Evolutionary conservation across 371 early-diverging fungal species (phyloP).

Genomic region (Globomyces sp.): DNA sequence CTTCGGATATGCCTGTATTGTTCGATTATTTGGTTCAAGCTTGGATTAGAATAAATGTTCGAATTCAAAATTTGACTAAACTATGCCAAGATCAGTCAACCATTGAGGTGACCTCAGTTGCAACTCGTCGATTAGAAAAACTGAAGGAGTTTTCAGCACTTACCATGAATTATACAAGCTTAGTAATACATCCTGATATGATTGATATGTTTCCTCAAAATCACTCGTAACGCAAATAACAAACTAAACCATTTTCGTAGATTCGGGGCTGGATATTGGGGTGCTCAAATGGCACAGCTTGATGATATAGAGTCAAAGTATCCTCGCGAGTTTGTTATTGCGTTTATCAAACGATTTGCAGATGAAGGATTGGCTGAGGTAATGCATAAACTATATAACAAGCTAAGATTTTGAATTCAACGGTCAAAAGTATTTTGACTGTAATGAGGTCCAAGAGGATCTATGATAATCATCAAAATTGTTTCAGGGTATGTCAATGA

Average conservation of each 20-base stretch:
- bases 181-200: slow-evolving; percentile 69
- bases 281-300: slow-evolving; percentile 14
- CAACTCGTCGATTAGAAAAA: slow-evolving; percentile 5
- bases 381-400: slow-evolving; percentile 1
- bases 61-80: slow-evolving; percentile 39
- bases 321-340: slow-evolving; percentile 37
- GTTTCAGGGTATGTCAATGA: slow-evolving; percentile 41
- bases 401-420: slow-evolving; percentile 52
- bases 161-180: slow-evolving; percentile 79
- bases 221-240: slow-evolving; percentile 34
- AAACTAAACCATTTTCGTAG: not conserved
- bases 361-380: slow-evolving; percentile 59
- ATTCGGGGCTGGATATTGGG: slow-evolving; percentile 21
- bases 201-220: slow-evolving; percentile 86
- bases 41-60: slow-evolving; percentile 65
- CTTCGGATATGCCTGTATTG: slow-evolving; percentile 44
- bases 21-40: slow-evolving; percentile 78
- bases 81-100: slow-evolving; percentile 39
- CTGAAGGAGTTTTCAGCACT: slow-evolving; percentile 57
- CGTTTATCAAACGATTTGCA: slow-evolving; percentile 51
- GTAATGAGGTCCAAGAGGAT: slow-evolving; percentile 48
- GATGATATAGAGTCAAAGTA: not conserved
- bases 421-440: slow-evolving; percentile 47
- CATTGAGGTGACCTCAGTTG: slow-evolving; percentile 9
- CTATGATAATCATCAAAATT: slow-evolving; percentile 52